phyloP scores from a whole-genome alignment of 2,329 filamentous ascomycete genomes.

The Aureobasidium leucospermi region DNA sequence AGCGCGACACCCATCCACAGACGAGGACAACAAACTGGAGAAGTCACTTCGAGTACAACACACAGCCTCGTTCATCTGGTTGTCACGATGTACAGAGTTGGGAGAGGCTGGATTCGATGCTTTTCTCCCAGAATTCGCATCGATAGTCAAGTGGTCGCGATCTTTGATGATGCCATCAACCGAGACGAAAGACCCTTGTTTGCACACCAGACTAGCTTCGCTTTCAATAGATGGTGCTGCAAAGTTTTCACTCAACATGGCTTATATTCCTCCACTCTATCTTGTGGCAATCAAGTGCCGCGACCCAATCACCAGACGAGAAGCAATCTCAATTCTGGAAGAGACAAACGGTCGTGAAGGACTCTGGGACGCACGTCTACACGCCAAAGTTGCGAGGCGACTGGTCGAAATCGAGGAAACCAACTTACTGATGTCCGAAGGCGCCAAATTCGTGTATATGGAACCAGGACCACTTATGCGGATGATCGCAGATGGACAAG shows the following conservation, averaged over 20 bases:
- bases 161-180: neutral
- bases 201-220: constrained; percentile 10
- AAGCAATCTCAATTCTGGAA: constrained; percentile 20
- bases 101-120: constrained; percentile 17
- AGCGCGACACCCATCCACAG: neutral
- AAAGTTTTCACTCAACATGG: constrained; percentile 23
- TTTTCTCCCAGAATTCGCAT: constrained; percentile 18
- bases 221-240: constrained; percentile 1
- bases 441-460: neutral
- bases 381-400: constrained; percentile 24
- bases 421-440: neutral
- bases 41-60: constrained; percentile 17
- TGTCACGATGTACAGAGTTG: constrained; percentile 15
- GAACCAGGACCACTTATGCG: neutral
- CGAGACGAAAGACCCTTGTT: neutral
- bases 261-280: constrained; percentile 21
- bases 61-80: constrained; percentile 18
- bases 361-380: constrained; percentile 17
- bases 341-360: constrained; percentile 18
- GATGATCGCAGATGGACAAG: neutral
- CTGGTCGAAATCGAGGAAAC: constrained; percentile 24
- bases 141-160: constrained; percentile 13
- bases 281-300: constrained; percentile 22
- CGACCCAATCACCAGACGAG: constrained; percentile 18
- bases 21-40: neutral